phyloP scores from a whole-genome alignment of 2,329 filamentous ascomycete species.

The Fusarium sp. region DNA sequence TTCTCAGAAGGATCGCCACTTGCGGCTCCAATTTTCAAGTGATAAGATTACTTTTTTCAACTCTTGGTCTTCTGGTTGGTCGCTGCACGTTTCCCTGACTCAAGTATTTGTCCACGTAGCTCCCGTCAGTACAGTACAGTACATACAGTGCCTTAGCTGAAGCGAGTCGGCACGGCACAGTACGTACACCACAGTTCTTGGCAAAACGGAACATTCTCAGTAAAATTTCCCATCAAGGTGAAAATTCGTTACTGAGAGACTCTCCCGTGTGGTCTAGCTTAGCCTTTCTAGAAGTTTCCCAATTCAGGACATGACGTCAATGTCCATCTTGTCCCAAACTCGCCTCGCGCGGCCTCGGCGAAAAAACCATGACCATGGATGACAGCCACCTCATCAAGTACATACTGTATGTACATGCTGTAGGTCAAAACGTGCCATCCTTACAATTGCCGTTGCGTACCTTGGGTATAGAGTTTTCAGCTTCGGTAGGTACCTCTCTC shows the following conservation, averaged over 20 bases:
- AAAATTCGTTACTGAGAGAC: slow-evolving; percentile 15
- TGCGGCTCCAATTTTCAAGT: slow-evolving; percentile 12
- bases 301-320: slow-evolving; percentile 22
- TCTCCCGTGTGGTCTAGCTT: neutral
- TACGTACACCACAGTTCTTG: neutral
- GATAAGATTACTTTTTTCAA: slow-evolving; percentile 30
- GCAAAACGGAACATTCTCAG: neutral
- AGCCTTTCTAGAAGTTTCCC: slow-evolving; percentile 26
- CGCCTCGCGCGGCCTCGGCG: slow-evolving; percentile 19
- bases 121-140: neutral
- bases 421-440: slow-evolving; percentile 1
- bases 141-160: neutral
- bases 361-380: neutral
- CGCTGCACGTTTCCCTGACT: slow-evolving; percentile 21
- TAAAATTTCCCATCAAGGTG: neutral
- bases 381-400: slow-evolving; percentile 25
- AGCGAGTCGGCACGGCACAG: no score
- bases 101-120: slow-evolving; percentile 29
- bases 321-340: neutral
- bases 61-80: slow-evolving; percentile 20
- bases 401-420: neutral
- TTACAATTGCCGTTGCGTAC: neutral
- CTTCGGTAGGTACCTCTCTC: slow-evolving; percentile 1
- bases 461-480: neutral
- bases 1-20: slow-evolving; percentile 28